phyloP scores from a whole-genome alignment of 176 grass and related monocot species.

The Eragrostis curvula region DNA sequence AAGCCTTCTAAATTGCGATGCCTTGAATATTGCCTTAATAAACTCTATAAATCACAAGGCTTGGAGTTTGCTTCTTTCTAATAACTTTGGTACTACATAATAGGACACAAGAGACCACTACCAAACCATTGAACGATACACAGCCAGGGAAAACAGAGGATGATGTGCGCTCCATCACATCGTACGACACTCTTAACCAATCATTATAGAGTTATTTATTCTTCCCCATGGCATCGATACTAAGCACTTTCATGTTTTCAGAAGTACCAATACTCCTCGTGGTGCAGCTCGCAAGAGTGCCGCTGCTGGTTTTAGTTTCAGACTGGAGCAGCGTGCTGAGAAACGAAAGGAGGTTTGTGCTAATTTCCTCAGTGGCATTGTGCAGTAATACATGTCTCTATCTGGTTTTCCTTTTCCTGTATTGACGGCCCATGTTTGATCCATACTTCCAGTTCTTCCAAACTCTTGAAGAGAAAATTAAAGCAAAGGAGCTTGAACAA shows the following conservation, averaged over 20 bases:
- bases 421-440: not conserved
- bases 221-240: constrained; percentile 10
- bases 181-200: constrained; percentile 42
- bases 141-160: constrained; percentile 59
- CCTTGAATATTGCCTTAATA: not conserved
- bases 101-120: constrained; percentile 52
- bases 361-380: constrained; percentile 1
- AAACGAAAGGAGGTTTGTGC: constrained; percentile 93
- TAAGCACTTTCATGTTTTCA: constrained; percentile 15
- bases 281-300: constrained; percentile 56
- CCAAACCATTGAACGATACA: constrained; percentile 37
- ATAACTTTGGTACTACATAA: constrained; percentile 38
- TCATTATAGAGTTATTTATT: constrained; percentile 28
- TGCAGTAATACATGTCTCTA: not conserved
- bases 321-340: constrained; percentile 88
- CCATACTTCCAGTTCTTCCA: constrained; percentile 72
- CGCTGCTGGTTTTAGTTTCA: constrained; percentile 72
- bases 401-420: constrained; percentile 10
- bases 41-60: not conserved
- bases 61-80: constrained; percentile 30
- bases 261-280: constrained; percentile 63
- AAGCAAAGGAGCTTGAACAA: constrained; percentile 87
- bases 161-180: constrained; percentile 73
- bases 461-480: constrained; percentile 93
- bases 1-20: not conserved